Percentiles rank a stretch among this genome's conserved stretches.
Conservation (phyloP, 805 yeast genomes). For the Kluyveromyces wickerhamii region DNA sequence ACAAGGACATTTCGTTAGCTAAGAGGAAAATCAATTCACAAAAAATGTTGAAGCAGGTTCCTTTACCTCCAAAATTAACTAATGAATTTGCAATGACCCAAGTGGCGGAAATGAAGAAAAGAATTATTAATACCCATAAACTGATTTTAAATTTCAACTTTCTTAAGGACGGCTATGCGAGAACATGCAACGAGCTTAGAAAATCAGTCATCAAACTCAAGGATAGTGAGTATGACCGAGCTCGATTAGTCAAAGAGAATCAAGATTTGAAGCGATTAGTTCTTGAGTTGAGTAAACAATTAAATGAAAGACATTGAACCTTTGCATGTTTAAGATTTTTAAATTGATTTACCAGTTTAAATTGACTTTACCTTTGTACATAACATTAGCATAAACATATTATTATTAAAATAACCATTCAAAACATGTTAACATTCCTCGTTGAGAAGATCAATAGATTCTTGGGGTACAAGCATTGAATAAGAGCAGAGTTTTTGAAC, state of each 20-base stretch:
- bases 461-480: no score
- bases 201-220: slow-evolving; percentile 28
- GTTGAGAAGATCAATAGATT: no score
- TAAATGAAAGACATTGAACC: slow-evolving; percentile 3
- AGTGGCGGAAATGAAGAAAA: slow-evolving; percentile 25
- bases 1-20: slow-evolving; percentile 6
- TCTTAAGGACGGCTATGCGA: slow-evolving; percentile 28
- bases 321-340: slow-evolving; percentile 1
- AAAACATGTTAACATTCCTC: no score
- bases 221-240: slow-evolving; percentile 32
- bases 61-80: slow-evolving; percentile 18
- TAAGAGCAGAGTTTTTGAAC: no score
- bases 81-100: slow-evolving; percentile 27
- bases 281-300: slow-evolving; percentile 15
- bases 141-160: slow-evolving; percentile 26
- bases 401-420: no score
- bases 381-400: no score
- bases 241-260: slow-evolving; percentile 31
- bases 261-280: slow-evolving; percentile 28
- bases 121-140: slow-evolving; percentile 29
- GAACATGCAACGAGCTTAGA: slow-evolving; percentile 28
- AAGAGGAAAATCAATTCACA: slow-evolving; percentile 3
- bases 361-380: no score
- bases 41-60: slow-evolving; percentile 3
- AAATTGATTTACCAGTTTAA: no score